phyloP scores from a whole-genome alignment of 257 asterid species.

The Solanum bukasovii region DNA sequence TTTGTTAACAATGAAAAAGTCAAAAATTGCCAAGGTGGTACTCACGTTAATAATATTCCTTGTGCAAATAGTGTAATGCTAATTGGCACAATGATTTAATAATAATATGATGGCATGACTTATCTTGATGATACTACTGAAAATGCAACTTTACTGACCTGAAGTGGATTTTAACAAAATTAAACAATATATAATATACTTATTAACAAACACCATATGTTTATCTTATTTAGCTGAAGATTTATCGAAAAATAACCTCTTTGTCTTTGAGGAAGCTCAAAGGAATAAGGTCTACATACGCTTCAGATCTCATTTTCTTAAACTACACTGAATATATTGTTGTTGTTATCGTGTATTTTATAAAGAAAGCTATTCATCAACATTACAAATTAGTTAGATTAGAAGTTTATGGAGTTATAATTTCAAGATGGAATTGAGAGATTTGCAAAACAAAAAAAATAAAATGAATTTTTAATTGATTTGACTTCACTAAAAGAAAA shows the following conservation, averaged over 20 bases:
- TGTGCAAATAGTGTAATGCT: not conserved
- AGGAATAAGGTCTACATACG: not conserved
- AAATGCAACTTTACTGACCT: not conserved
- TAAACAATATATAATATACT: not conserved
- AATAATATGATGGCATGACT: not conserved
- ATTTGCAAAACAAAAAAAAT: not conserved
- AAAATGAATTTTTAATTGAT: not conserved
- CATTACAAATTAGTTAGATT: not conserved
- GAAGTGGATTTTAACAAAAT: not conserved
- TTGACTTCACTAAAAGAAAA: not conserved
- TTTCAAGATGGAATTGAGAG: not conserved
- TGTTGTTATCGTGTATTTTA: not conserved
- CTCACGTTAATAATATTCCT: not conserved
- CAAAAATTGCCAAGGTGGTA: not conserved
- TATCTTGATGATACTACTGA: not conserved
- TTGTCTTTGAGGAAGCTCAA: not conserved
- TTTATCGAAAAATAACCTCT: fast-evolving
- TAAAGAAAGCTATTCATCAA: not conserved
- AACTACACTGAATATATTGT: not conserved
- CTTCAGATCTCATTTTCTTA: fast-evolving
- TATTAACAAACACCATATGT: not conserved
- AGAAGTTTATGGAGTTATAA: not conserved
- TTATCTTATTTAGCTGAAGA: not conserved
- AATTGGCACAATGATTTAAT: not conserved
- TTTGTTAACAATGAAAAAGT: not conserved